Percentiles rank a stretch among this genome's conserved stretches.
Conservation (phyloP, 768 basidiomycete genomes). For the Psilocybe subaeruginosa region DNA sequence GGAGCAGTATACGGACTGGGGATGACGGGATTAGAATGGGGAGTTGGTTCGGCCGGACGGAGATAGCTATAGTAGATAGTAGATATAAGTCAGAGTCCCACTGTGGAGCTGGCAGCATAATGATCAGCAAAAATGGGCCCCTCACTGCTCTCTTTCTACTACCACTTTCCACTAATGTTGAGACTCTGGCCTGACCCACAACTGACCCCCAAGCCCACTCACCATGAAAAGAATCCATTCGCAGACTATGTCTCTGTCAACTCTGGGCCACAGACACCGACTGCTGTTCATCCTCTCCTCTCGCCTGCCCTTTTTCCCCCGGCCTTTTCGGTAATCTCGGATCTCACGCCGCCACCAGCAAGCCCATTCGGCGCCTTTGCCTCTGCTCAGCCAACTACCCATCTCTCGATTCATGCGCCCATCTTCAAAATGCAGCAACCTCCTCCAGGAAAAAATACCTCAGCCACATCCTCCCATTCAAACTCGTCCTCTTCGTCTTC, state of each 20-base stretch:
- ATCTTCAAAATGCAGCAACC: constrained; percentile 79
- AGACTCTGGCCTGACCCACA: constrained; percentile 69
- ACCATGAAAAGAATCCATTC: constrained; percentile 60
- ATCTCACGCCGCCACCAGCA: constrained; percentile 45
- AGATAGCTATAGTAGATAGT: constrained; percentile 22
- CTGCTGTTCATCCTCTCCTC: constrained; percentile 41
- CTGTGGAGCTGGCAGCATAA: constrained; percentile 10
- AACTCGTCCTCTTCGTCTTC: constrained; percentile 32
- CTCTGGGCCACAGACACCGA: constrained; percentile 27
- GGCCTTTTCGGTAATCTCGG: constrained; percentile 35
- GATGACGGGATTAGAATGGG: constrained; percentile 49
- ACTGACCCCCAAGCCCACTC: constrained; percentile 58
- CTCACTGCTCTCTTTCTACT: constrained; percentile 4
- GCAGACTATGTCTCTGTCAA: constrained; percentile 36
- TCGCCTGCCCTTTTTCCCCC: constrained; percentile 9
- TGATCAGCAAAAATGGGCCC: constrained; percentile 7
- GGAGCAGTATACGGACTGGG: constrained; percentile 61
- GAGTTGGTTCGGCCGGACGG: constrained; percentile 21
- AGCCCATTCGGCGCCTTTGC: constrained; percentile 51
- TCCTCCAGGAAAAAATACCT: constrained; percentile 44
- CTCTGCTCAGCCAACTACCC: constrained; percentile 56
- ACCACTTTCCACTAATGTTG: constrained; percentile 47
- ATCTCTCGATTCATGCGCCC: constrained; percentile 84
- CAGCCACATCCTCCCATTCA: constrained; percentile 8
- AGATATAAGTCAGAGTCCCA: neutral